Base-by-base conservation (phyloP, 306 rosid genomes). In the Erythrophleum fordii region DNA sequence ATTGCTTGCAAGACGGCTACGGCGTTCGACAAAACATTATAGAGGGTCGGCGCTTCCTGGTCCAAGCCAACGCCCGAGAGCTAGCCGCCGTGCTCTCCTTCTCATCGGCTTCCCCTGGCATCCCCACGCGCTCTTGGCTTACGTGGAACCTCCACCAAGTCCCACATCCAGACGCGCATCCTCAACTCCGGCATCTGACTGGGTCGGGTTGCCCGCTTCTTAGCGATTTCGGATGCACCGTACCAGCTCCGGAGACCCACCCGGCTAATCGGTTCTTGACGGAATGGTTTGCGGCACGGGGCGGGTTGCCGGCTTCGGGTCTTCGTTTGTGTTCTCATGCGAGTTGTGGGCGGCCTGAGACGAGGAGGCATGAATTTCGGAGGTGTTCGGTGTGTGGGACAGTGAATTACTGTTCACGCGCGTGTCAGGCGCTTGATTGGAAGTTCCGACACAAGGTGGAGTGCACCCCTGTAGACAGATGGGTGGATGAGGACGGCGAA, bases 391-490 rank as follows among this genome's bases (percentile, higher is more conserved):
- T 95, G 4, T 92, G 97, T 34, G 97, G 99, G 0, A 81, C 83
- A 4, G 97, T 91, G 68, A 95, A 90, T 35, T 95, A 95, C 67
- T 95, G 99, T 41, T 95, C 99, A 60, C 99, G 99, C 72, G 99
- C 97, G 2, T 95, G 97, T 35, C 99, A 95, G 65, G 99, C 99
- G 31, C 93, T 95, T 45, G 97, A 95, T 84, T 95, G 99, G 99
- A 95, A 93, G 85, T 84, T 90, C 23, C 88, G 97, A 17, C 99
- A 95, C 46, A 95, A 95, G 88, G 88, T 76, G 6, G 97, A 91
- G 76, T 95, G 99, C 16, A 77, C 88, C 0, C 92, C 94, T 0
- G 92, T 82, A 2, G 98, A 91, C 75, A 85, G 94, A 75, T 92
- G 95, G 95, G 66, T 68, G 0, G 90, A 88, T 11, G 97, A 89